Evolutionary conservation across 305 asterid species (phyloP).

Genomic region (Ajuga reptans): DNA sequence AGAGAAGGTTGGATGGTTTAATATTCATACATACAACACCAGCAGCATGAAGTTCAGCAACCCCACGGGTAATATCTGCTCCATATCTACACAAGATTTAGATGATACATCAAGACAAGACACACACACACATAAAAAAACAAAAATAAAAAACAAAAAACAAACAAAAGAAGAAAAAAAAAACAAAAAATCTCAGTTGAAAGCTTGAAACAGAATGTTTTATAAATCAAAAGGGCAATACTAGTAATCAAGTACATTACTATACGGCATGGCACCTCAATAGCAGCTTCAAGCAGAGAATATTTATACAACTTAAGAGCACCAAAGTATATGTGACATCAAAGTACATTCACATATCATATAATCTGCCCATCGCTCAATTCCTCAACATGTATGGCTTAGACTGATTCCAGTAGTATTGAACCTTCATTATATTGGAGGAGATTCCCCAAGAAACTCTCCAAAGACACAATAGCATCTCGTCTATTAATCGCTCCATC

Average conservation of each 20-base stretch:
- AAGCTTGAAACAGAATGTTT: conserved; percentile 3
- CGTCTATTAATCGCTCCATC: neutral
- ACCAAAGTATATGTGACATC: neutral
- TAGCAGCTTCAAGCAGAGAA: neutral
- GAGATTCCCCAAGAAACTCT: neutral
- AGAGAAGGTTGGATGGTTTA: conserved; percentile 89
- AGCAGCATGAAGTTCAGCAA: conserved; percentile 98
- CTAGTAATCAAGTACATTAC: conserved; percentile 2
- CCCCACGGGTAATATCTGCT: conserved; percentile 97
- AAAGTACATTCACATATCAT: neutral
- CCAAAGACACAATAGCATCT: neutral
- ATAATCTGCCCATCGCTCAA: neutral
- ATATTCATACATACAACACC: conserved; percentile 95
- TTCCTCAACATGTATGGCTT: neutral
- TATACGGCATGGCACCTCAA: neutral
- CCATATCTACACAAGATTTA: conserved; percentile 65
- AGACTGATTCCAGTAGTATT: neutral
- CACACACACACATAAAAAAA: too few relatives aligned
- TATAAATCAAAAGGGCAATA: neutral
- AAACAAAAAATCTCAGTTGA: conserved; percentile 1
- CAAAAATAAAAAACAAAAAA: neutral
- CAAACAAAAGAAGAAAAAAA: too few relatives aligned
- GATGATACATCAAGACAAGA: conserved; percentile 21
- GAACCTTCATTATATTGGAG: neutral
- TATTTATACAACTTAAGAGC: conserved; percentile 1